Evolutionary conservation across 2,329 filamentous ascomycete genomes (phyloP).

Genomic region (Fusarium burgessii): DNA sequence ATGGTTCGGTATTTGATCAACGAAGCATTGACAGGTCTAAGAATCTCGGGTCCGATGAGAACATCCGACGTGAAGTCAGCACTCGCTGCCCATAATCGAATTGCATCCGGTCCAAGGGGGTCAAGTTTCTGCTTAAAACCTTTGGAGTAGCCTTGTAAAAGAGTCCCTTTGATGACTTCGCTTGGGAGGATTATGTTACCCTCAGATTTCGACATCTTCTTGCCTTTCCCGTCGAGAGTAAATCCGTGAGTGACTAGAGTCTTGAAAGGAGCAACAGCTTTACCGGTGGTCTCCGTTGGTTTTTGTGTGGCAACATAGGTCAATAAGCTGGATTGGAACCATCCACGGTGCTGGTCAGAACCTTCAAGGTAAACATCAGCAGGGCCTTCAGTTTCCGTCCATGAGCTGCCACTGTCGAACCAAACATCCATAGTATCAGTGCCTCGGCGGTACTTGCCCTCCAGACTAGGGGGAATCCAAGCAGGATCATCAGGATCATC

Average conservation of each 20-base stretch:
- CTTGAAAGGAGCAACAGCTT: slow-evolving; percentile 76
- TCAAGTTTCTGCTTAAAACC: slow-evolving; percentile 62
- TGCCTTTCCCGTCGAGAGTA: slow-evolving; percentile 87
- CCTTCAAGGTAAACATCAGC: slow-evolving; percentile 95
- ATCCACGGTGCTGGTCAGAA: slow-evolving; percentile 94
- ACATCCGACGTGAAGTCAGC: slow-evolving; percentile 94
- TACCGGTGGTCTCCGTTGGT: slow-evolving; percentile 47
- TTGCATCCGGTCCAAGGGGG: slow-evolving; percentile 84
- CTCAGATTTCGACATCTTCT: slow-evolving; percentile 98
- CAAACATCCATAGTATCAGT: slow-evolving; percentile 99
- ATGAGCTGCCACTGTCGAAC: slow-evolving; percentile 98
- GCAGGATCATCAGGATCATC: slow-evolving; percentile 79
- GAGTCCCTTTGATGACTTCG: slow-evolving; percentile 85
- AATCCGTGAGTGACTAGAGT: slow-evolving; percentile 96
- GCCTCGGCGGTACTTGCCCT: slow-evolving; percentile 75
- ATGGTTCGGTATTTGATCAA: slow-evolving; percentile 90
- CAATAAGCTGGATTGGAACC: slow-evolving; percentile 97
- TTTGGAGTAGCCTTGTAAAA: slow-evolving; percentile 75
- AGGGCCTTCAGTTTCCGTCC: slow-evolving; percentile 70
- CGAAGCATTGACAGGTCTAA: slow-evolving; percentile 80
- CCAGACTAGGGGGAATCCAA: slow-evolving; percentile 79
- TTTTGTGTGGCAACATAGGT: slow-evolving; percentile 79
- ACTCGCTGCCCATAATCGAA: slow-evolving; percentile 91
- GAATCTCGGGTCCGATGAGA: slow-evolving; percentile 79
- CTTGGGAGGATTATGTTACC: slow-evolving; percentile 87